Base-by-base conservation (phyloP, 1,284 basidiomycete genomes). In the Hymenochaete sp. region DNA sequence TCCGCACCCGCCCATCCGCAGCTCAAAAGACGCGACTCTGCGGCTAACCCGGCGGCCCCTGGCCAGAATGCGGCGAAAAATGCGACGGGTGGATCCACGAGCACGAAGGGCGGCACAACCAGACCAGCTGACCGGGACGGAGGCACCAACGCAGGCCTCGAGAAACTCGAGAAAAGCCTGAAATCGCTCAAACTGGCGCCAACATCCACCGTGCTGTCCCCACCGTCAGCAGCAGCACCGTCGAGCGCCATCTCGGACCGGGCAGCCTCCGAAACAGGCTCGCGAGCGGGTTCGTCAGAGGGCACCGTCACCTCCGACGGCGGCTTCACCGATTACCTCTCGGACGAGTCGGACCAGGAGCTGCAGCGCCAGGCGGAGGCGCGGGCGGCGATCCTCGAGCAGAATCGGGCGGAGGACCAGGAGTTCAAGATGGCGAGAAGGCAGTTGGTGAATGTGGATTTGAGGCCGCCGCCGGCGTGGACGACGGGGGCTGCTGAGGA, bases 261-360 rank as follows among this genome's bases (percentile, higher is more conserved):
- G 57, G 72, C 32, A 11, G 32, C 14, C 5, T 35, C 32, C 13
- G 5, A n/a, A 5, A 35, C 14, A 16, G 45, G 47, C 27, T 31
- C 73, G 54, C 71, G 71, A 52, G 53, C 57, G 18, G 45, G 51
- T 31, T 58, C 61, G 73, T 31, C 38, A n/a, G 31, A 44, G 57
- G 75, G 75, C 49, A 87, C 85, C 7, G 71, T 88, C 41, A 85
- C 80, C 11, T 85, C 82, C 9, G 84, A 87, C 55, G 85, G 84
- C 7, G 82, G 77, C 10, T 88, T 88, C 56, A 88, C 84, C 7
- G 84, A 88, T 58, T 88, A 88, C 60, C 63, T 88, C 24, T 88
- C 85, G 19, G 84, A 87, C 57, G 84, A 88, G 61, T 86, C 82
- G 11, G 84, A 88, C 55, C 83, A 78, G 33, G 84, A 88, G 60